Evolutionary conservation across 768 basidiomycete genomes (phyloP), one percentile per base, ranked within the genome.

Genomic region (Auricularia sp.): DNA sequence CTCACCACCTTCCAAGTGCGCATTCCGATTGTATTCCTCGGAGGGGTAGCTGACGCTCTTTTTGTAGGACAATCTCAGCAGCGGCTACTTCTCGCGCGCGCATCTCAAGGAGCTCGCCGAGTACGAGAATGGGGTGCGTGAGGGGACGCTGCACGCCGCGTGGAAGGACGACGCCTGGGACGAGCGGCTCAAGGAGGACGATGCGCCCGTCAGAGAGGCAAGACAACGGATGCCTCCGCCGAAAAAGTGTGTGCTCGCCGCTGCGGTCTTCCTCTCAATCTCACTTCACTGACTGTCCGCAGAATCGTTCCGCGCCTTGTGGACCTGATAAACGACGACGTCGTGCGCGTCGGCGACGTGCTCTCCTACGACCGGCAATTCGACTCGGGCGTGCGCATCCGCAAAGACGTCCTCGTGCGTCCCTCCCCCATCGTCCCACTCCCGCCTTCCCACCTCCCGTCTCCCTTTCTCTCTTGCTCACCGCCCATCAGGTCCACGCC

Each of bases 151-250:
- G 24, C 56, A 59, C 34, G 56, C 34, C 24, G 56, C 21, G 8
- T 59, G 56, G 56, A 59, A 59, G 56, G 56, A 59, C 24, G 56
- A 59, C 33, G 29, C 21, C 2, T 59, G 56, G 56, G 56, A 59
- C 24, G 56, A 29, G 56, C 56, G 34, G 24, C 21, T 16, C 11
- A 51, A 51, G 5, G 21, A 18, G 10, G 14, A 51, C 10, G 11
- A 2, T 18, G 47, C 11, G 47, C 39, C 5, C 11, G 6, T 11
- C 8, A 51, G 10, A 34, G 29, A 59, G 6, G 11, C 56, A 29
- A 29, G 29, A 59, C 11, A 10, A 21, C 29, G 1, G 13, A 56
- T 0, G 29, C 54, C 21, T 56, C 29, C 56, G 18, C 29, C 34
- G 16, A 54, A 54, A n/a, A 35, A 59, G 56, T 59, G 34, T 10